Evolutionary conservation across 192 early-diverging fungal genomes (phyloP), one percentile per base, ranked within the genome.

Genomic region (Entophlyctis luteolus): DNA sequence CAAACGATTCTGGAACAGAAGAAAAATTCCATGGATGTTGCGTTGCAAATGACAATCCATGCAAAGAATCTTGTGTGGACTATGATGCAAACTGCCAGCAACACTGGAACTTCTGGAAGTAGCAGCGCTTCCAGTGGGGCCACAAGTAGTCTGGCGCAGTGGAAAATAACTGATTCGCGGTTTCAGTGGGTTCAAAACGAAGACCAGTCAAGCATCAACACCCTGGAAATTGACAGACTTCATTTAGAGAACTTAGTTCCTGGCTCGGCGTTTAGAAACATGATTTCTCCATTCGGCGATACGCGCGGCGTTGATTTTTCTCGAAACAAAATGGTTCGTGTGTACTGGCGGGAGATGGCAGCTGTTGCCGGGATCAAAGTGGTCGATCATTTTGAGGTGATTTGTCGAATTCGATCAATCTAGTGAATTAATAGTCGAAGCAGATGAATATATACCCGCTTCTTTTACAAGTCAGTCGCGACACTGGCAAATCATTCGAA

Each of bases 351-450:
- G 6, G 83, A 91, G 35, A 76, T 91, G 54, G 89, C 93, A 2
- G 90, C 94, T 0, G 92, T 97, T 1, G 94, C 88, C 29, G 94
- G 94, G 20, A 97, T 97, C 58, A 81, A 84, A 28, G 90, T 97
- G 16, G 86, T 97, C 42, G 90, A 93, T 62, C 90, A 93, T 37
- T 87, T 97, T 67, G 94, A 95, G 72, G 60, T 63, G 8, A 60
- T n/a, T n/a, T n/a, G n/a, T n/a, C n/a, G n/a, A n/a, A n/a, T n/a
- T n/a, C n/a, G n/a, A n/a, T n/a, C n/a, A n/a, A n/a, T n/a, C n/a
- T n/a, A n/a, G n/a, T n/a, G n/a, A n/a, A n/a, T n/a, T n/a, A n/a
- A n/a, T n/a, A n/a, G n/a, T 45, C 14, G 14, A 45, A 52, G 10
- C 28, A 55, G 54, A 80, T 95, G 38, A 88, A 93, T 56, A 74